Base-by-base conservation (phyloP, 1,284 basidiomycete species). In the Cryptococcus hybrid region DNA sequence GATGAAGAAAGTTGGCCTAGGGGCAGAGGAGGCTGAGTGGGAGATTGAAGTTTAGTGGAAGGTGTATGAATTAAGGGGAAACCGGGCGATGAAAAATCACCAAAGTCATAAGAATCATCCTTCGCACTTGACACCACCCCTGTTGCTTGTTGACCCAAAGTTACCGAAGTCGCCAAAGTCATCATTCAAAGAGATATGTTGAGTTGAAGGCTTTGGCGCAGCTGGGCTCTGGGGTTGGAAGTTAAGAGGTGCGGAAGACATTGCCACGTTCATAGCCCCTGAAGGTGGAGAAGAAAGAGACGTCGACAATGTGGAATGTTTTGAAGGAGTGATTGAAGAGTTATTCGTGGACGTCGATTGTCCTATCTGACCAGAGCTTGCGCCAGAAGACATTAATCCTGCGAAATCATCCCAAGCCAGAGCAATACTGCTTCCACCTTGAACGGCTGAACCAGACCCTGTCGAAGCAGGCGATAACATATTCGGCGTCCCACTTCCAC, bases 391-490 rank as follows among this genome's bases (percentile, higher is more conserved):
- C 35, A n/a, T 51, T 5, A 57, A 57, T 1, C 62, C 57, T 3
- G 65, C 57, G 44, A 71, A 55, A 49, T 67, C 65, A 49, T 70
- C 68, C 70, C 70, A 70, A 5, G 53, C 59, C 8, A 39, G 15
- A 48, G 15, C 7, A 50, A 46, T 7, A n/a, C n/a, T 7, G 55
- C n/a, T 11, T 13, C 15, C 6, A 24, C 7, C 8, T n/a, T 34
- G 36, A 44, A 55, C n/a, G 9, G 57, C 38, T 47, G 57, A 24
- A 12, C n/a, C 46, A 39, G 40, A 40, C 47, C 30, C 40, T 34
- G 47, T 34, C 4, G 55, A 54, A 39, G 56, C 35, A 11, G 51
- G 18, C 2, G 52, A 40, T 40, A 52, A 3, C 4, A 57, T 30
- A 6, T 56, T 52, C 39, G 30, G 30, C 30, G 30, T 30, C 30